These are phyloP conservation scores for Crithidia acanthocephali DNA, from an alignment of 208 protist genomes.

Conservation along the genomic window DNA sequence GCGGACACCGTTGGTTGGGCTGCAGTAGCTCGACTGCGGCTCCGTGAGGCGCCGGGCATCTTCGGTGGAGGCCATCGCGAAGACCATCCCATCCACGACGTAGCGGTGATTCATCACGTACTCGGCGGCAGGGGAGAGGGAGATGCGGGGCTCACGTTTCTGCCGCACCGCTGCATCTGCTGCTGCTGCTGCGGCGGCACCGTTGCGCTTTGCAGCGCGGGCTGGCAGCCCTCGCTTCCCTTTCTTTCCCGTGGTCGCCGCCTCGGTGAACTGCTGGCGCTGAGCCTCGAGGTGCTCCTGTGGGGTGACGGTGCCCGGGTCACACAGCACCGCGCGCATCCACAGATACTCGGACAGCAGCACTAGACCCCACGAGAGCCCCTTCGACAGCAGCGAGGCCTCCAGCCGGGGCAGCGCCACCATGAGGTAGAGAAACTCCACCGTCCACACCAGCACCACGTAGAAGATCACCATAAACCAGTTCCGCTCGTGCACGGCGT, in stretches of 20 bases:
- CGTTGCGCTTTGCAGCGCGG: neutral
- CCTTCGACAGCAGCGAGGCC: slow-evolving; percentile 50
- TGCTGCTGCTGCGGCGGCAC: neutral
- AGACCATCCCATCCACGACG: slow-evolving; percentile 82
- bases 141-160: neutral
- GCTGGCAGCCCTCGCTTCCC: no score
- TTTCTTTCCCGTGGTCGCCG: slow-evolving; percentile 1
- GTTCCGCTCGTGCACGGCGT: slow-evolving; percentile 67
- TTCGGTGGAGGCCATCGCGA: slow-evolving; percentile 35
- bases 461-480: slow-evolving; percentile 90
- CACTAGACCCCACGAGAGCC: slow-evolving; percentile 64
- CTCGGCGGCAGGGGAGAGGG: slow-evolving; percentile 56
- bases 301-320: slow-evolving; percentile 87
- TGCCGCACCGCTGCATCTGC: no score
- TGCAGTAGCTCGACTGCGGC: slow-evolving; percentile 20
- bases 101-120: slow-evolving; percentile 72
- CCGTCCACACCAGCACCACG: slow-evolving; percentile 79
- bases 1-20: neutral
- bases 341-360: slow-evolving; percentile 70
- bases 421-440: slow-evolving; percentile 81
- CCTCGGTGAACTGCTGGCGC: slow-evolving; percentile 12
- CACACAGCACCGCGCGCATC: slow-evolving; percentile 59
- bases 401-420: slow-evolving; percentile 58
- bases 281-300: slow-evolving; percentile 40
- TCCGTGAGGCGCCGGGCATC: slow-evolving; percentile 10